Conservation (phyloP, 139 green algal species). For the Picochlorum sp. region DNA sequence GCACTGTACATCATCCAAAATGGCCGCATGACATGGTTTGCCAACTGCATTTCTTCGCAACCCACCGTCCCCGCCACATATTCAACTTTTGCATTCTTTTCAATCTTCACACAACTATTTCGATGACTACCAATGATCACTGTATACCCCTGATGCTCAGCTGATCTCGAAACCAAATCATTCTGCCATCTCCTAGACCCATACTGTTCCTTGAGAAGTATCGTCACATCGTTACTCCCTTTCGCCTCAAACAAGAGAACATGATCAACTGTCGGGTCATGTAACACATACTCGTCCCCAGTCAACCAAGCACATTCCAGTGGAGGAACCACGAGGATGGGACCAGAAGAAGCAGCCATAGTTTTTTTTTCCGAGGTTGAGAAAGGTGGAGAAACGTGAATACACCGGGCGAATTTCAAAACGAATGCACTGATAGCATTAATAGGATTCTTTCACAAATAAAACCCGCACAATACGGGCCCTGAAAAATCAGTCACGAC, state of each 20-base stretch:
- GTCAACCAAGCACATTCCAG: conserved; percentile 77
- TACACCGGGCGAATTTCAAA: no score
- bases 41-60: conserved; percentile 15
- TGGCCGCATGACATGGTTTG: conserved; percentile 19
- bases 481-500: no score
- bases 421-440: no score
- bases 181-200: conserved; percentile 67
- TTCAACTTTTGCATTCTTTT: conserved; percentile 56
- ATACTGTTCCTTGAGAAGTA: conserved; percentile 62
- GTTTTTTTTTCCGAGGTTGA: not conserved
- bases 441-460: no score
- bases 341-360: not conserved
- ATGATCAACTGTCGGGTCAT: conserved; percentile 18
- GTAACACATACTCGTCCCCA: conserved; percentile 35
- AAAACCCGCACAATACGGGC: no score
- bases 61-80: conserved; percentile 19
- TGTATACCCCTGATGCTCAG: conserved; percentile 62
- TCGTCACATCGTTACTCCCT: conserved; percentile 68
- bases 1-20: conserved; percentile 57
- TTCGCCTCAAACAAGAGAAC: conserved; percentile 63
- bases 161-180: not conserved
- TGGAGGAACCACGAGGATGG: conserved; percentile 63
- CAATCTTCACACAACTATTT: conserved; percentile 75
- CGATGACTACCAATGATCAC: conserved; percentile 79
- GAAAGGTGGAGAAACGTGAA: no score